phyloP scores from a whole-genome alignment of 2,329 filamentous ascomycete species.

The Tetracladium maxilliforme region DNA sequence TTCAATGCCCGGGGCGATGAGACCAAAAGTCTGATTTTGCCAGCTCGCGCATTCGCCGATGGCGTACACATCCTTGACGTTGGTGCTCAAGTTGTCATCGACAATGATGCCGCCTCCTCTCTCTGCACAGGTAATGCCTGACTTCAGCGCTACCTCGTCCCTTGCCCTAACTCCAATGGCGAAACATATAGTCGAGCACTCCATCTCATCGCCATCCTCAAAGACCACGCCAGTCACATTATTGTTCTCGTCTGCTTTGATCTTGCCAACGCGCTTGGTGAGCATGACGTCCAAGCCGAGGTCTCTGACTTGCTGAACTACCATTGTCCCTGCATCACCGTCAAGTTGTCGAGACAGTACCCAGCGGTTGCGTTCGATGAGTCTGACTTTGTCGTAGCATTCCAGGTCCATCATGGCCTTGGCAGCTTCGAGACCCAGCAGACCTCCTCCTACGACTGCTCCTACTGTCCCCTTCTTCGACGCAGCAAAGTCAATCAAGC shows the following conservation, averaged over 20 bases:
- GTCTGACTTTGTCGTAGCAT: conserved; percentile 56
- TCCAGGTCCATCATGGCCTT: conserved; percentile 84
- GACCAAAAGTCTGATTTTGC: conserved; percentile 72
- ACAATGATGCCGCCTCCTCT: conserved; percentile 66
- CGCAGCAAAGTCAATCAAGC: conserved; percentile 59
- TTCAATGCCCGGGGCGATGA: conserved; percentile 81
- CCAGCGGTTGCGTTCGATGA: conserved; percentile 75
- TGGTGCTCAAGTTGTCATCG: conserved; percentile 53
- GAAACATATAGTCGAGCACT: conserved; percentile 74
- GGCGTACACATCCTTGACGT: conserved; percentile 59
- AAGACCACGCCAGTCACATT: conserved; percentile 62
- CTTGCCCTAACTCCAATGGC: conserved; percentile 74
- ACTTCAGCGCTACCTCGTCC: conserved; percentile 57
- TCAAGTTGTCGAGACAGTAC: conserved; percentile 74
- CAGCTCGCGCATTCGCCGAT: conserved; percentile 87
- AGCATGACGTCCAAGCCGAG: conserved; percentile 70
- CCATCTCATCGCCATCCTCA: conserved; percentile 64
- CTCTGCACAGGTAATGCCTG: conserved; percentile 59
- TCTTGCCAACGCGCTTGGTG: conserved; percentile 58
- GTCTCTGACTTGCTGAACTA: conserved; percentile 66
- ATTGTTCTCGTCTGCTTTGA: conserved; percentile 53
- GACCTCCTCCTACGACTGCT: conserved; percentile 68
- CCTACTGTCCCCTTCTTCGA: conserved; percentile 53
- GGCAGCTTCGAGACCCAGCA: conserved; percentile 77
- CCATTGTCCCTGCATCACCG: conserved; percentile 63